Conservation (phyloP, 257 asterid species). For the Haberlea rhodopensis region DNA sequence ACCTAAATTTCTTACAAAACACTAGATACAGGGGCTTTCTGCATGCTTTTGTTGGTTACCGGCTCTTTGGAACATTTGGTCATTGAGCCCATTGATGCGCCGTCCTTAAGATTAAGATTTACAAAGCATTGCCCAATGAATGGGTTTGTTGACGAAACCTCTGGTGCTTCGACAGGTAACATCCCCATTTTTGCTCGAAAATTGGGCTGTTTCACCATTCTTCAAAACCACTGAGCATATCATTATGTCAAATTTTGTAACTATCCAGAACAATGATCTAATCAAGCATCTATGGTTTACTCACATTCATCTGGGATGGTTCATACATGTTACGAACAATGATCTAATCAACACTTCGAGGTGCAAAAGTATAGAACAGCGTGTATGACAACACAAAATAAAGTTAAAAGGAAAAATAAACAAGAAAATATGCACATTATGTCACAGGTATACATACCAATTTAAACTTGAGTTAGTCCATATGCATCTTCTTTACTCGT, state of each 20-base stretch:
- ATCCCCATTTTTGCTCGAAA: slow-evolving; percentile 15
- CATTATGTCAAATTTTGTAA: too few relatives aligned
- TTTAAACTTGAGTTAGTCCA: slow-evolving; percentile 15
- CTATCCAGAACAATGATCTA: too few relatives aligned
- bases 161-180: slow-evolving; percentile 23
- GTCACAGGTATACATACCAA: slow-evolving; percentile 11
- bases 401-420: too few relatives aligned
- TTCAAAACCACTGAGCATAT: too few relatives aligned
- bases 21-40: slow-evolving; percentile 6
- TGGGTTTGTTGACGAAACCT: slow-evolving; percentile 36
- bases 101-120: slow-evolving; percentile 43
- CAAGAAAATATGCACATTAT: slow-evolving; percentile 34
- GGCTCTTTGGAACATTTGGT: slow-evolving; percentile 17
- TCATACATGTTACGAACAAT: too few relatives aligned
- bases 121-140: slow-evolving; percentile 47
- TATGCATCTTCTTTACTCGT: slow-evolving; percentile 22
- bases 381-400: too few relatives aligned
- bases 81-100: slow-evolving; percentile 23
- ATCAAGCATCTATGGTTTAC: too few relatives aligned
- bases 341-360: too few relatives aligned
- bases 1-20: background rate
- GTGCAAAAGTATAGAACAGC: too few relatives aligned
- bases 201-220: slow-evolving; percentile 27
- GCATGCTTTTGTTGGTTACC: slow-evolving; percentile 20
- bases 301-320: too few relatives aligned